These are phyloP conservation scores for Nemania diffusa DNA, from an alignment of 2,329 filamentous ascomycete genomes.

Conservation along the genomic window DNA sequence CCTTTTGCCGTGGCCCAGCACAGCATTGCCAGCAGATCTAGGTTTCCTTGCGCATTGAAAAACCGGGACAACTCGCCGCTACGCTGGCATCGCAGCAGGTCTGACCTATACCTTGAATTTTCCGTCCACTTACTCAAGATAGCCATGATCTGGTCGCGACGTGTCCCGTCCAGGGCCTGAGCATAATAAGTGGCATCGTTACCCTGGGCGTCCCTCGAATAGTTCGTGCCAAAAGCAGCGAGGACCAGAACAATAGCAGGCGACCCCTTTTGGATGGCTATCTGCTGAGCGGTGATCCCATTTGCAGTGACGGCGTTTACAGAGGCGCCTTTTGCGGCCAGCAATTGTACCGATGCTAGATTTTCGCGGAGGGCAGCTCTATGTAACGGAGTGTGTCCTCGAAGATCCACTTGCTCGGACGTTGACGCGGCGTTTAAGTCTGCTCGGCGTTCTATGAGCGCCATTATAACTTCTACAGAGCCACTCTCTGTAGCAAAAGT, in stretches of 20 bases:
- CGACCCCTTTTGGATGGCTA: not conserved
- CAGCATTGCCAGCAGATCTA: not conserved
- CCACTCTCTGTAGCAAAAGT: not conserved
- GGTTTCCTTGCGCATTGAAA: not conserved
- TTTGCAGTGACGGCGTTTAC: not conserved
- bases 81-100: not conserved
- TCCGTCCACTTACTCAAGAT: not conserved
- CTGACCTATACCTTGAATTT: not conserved
- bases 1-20: not conserved
- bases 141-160: not conserved
- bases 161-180: not conserved
- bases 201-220: not conserved
- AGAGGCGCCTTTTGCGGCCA: not conserved
- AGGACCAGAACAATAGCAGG: not conserved
- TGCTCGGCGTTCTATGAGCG: not conserved
- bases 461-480: not conserved
- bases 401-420: not conserved
- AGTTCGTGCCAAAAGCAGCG: not conserved
- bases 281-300: not conserved
- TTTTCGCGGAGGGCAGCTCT: not conserved
- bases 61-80: not conserved
- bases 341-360: not conserved
- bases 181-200: not conserved
- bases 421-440: not conserved
- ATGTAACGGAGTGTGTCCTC: not conserved